These are phyloP conservation scores for Erodium trifolium DNA, from an alignment of 441 rosid genomes.

Conservation along the genomic window DNA sequence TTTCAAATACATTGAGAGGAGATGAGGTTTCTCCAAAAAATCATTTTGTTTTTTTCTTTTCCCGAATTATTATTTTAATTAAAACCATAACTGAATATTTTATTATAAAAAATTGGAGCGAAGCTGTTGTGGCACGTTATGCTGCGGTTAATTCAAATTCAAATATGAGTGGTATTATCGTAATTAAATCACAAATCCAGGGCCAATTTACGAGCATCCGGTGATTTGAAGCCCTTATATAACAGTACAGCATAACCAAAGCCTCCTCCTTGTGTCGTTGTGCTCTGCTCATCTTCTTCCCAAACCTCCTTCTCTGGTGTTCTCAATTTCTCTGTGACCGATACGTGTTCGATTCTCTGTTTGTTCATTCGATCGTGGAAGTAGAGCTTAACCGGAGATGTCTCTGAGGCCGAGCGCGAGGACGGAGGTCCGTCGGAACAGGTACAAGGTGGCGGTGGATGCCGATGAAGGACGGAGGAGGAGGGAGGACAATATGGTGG, in stretches of 20 bases:
- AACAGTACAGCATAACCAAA: too few relatives aligned
- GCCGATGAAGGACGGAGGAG: slow-evolving; percentile 60
- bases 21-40: too few relatives aligned
- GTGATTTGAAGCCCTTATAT: background rate
- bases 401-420: slow-evolving; percentile 21
- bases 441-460: slow-evolving; percentile 48
- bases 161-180: background rate
- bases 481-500: slow-evolving; percentile 59
- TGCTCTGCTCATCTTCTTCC: background rate
- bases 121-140: background rate
- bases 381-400: slow-evolving; percentile 24
- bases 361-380: background rate
- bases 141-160: background rate
- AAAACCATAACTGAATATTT: too few relatives aligned
- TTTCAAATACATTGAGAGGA: too few relatives aligned
- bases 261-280: background rate
- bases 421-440: slow-evolving; percentile 44
- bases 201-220: background rate
- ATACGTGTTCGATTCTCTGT: background rate
- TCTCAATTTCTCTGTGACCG: slow-evolving; percentile 12
- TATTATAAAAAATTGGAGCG: too few relatives aligned
- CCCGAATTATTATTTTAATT: too few relatives aligned
- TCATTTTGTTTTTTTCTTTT: too few relatives aligned
- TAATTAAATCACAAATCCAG: background rate
- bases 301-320: background rate